Percentiles rank a stretch among this genome's conserved stretches.
These are phyloP conservation scores for Fusarium sp. DNA, from an alignment of 2,329 filamentous ascomycete genomes.

Conservation along the genomic window DNA sequence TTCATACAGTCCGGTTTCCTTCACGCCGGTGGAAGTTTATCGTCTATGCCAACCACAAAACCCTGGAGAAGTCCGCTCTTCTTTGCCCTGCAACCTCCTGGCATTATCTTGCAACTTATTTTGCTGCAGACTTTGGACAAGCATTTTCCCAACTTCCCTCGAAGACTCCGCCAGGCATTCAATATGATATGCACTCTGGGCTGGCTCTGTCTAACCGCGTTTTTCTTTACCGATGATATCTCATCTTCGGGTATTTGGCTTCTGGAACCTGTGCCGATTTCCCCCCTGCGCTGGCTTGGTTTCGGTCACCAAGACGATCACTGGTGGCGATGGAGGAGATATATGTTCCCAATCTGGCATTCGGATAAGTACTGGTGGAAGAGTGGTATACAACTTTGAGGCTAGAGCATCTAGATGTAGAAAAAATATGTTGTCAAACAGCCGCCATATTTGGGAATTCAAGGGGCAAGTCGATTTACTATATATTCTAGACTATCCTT, in stretches of 20 bases:
- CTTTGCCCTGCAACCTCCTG: slow-evolving; percentile 75
- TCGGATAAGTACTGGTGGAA: slow-evolving; percentile 70
- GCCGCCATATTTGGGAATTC: neutral
- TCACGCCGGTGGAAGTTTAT: slow-evolving; percentile 76
- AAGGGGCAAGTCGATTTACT: neutral
- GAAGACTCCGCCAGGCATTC: slow-evolving; percentile 55
- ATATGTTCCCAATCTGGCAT: slow-evolving; percentile 64
- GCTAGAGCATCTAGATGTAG: neutral
- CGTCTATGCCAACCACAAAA: slow-evolving; percentile 63
- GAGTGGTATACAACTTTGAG: slow-evolving; percentile 47
- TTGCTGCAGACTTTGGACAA: slow-evolving; percentile 48
- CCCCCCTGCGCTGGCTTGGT: slow-evolving; percentile 72
- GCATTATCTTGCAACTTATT: slow-evolving; percentile 67
- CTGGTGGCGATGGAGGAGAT: slow-evolving; percentile 73
- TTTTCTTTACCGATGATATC: slow-evolving; percentile 79
- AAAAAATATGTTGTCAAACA: neutral
- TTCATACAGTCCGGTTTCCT: slow-evolving; percentile 74
- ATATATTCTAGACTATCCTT: neutral
- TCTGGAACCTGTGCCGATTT: slow-evolving; percentile 83
- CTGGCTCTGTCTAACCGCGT: slow-evolving; percentile 76
- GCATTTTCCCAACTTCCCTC: slow-evolving; percentile 55
- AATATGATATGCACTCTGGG: slow-evolving; percentile 70
- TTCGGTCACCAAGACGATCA: slow-evolving; percentile 67
- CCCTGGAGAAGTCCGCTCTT: slow-evolving; percentile 70
- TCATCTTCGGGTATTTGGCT: slow-evolving; percentile 78